Evolutionary conservation across 2,329 filamentous ascomycete genomes (phyloP).

Genomic region (Calonectria montana): DNA sequence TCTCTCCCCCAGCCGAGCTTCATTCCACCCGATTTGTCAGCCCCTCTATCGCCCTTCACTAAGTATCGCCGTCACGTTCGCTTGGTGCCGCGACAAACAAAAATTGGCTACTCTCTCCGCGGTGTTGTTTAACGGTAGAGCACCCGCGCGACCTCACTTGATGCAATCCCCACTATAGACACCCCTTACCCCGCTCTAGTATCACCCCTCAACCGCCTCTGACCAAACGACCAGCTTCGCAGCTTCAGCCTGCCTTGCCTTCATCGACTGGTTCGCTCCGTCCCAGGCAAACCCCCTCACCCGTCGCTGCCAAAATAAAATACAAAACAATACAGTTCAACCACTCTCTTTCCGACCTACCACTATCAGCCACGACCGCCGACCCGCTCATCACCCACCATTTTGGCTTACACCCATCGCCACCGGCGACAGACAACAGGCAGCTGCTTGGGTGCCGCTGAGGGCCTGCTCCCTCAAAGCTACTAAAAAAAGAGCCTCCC

Average conservation of each 20-base stretch:
- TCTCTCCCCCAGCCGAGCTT: neutral
- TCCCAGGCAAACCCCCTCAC: constrained; percentile 1
- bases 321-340: neutral
- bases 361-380: constrained; percentile 1
- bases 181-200: constrained; percentile 42
- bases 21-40: constrained; percentile 13
- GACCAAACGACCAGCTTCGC: constrained; percentile 10
- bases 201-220: constrained; percentile 30
- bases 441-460: neutral
- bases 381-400: neutral
- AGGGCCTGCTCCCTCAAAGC: neutral
- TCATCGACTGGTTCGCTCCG: constrained; percentile 6
- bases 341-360: constrained; percentile 4
- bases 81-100: neutral
- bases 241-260: constrained; percentile 25
- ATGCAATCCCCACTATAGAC: constrained; percentile 38
- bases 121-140: neutral
- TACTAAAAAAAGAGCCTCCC: constrained; percentile 1
- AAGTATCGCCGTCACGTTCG: neutral
- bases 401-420: neutral
- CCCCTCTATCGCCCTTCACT: neutral
- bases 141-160: constrained; percentile 10
- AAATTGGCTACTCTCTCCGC: neutral
- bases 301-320: constrained; percentile 8
- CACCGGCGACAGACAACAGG: constrained; percentile 6